Evolutionary conservation across 805 yeast species (phyloP).

Genomic region (Phaffomyces opuntiae): DNA sequence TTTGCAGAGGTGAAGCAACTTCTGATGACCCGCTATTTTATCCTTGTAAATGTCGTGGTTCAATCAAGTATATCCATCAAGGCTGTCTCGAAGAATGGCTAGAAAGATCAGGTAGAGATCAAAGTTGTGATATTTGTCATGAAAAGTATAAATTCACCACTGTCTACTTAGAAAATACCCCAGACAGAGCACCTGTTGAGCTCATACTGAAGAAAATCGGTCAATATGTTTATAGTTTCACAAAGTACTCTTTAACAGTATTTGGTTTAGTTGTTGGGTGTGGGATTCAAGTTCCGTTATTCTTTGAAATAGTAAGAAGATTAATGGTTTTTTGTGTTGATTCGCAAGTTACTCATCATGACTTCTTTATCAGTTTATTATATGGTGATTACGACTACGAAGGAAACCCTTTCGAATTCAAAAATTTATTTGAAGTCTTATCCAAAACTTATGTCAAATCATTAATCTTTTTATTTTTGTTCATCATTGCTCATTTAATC

Average conservation of each 20-base stretch:
- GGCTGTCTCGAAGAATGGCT: slow-evolving; percentile 90
- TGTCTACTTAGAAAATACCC: slow-evolving; percentile 59
- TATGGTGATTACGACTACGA: slow-evolving; percentile 13
- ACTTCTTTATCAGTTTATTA: slow-evolving; percentile 19
- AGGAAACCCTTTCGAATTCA: slow-evolving; percentile 13
- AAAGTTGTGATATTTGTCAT: slow-evolving; percentile 85
- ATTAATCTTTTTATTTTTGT: slow-evolving; percentile 29
- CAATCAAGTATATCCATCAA: slow-evolving; percentile 89
- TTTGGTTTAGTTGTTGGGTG: slow-evolving; percentile 31
- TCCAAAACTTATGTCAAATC: slow-evolving; percentile 21
- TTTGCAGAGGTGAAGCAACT: slow-evolving; percentile 90
- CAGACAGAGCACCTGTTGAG: slow-evolving; percentile 49
- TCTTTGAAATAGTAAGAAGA: slow-evolving; percentile 49
- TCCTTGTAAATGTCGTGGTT: slow-evolving; percentile 93
- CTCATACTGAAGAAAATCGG: slow-evolving; percentile 38
- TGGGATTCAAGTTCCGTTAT: slow-evolving; percentile 48
- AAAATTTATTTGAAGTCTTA: slow-evolving; percentile 5
- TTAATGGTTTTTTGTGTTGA: slow-evolving; percentile 51
- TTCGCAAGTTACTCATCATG: slow-evolving; percentile 38
- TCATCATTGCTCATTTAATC: slow-evolving; percentile 36
- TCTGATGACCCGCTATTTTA: slow-evolving; percentile 71
- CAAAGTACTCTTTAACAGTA: slow-evolving; percentile 16
- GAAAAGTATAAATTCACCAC: slow-evolving; percentile 63
- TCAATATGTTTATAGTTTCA: slow-evolving; percentile 11
- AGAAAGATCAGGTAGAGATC: slow-evolving; percentile 42